phyloP scores from a whole-genome alignment of 495 filamentous ascomycete genomes.

The Penicillium atrosanguineum region DNA sequence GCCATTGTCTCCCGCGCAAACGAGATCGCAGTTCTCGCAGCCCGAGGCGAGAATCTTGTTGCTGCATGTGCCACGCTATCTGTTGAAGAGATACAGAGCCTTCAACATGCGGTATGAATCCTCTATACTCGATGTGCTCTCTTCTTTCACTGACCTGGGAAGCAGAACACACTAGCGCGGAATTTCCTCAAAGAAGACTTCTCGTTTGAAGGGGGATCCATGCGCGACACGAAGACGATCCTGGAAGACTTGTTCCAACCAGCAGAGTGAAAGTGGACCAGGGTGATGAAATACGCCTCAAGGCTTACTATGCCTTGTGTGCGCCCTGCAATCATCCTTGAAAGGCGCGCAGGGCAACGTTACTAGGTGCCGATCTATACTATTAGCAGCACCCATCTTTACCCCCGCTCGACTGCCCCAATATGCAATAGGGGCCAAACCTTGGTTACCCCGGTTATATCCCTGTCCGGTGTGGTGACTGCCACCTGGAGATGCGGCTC shows the following conservation, averaged over 20 bases:
- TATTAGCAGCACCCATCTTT: conserved; percentile 5
- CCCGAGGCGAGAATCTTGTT: conserved; percentile 72
- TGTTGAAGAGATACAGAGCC: conserved; percentile 53
- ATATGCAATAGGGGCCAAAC: neutral
- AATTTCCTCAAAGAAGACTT: conserved; percentile 33
- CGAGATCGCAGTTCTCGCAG: conserved; percentile 65
- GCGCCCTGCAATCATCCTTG: conserved; percentile 1
- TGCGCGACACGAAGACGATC: conserved; percentile 9
- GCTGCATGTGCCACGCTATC: conserved; percentile 65
- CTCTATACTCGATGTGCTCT: conserved; percentile 3
- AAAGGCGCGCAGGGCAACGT: neutral
- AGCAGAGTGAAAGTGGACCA: neutral
- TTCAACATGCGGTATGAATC: conserved; percentile 59
- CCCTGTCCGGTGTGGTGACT: neutral
- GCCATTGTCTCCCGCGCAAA: conserved; percentile 75
- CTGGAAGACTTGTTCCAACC: conserved; percentile 24
- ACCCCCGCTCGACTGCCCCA: neutral
- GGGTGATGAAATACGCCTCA: neutral
- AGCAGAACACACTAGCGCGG: conserved; percentile 31
- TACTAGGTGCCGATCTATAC: conserved; percentile 9
- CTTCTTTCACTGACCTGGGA: neutral
- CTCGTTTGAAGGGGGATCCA: conserved; percentile 6
- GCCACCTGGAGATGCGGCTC: neutral
- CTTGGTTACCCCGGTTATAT: neutral
- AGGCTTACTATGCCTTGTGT: neutral